phyloP scores from a whole-genome alignment of 2,329 filamentous ascomycete genomes.

The Nemania bipapillata region DNA sequence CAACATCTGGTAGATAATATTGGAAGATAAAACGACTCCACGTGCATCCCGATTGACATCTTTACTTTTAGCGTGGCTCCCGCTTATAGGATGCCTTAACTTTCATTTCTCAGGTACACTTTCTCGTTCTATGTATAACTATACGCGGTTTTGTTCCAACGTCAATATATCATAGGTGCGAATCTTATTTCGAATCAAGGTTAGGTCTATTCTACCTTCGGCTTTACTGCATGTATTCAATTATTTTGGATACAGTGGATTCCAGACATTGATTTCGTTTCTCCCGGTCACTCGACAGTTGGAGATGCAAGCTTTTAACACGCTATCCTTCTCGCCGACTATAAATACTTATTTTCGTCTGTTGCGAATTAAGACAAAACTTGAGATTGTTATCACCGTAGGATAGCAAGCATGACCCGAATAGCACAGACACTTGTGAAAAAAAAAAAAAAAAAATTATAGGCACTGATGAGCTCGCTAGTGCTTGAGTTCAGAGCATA shows the following conservation, averaged over 20 bases:
- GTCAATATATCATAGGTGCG: neutral
- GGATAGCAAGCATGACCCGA: neutral
- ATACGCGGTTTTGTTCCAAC: too few relatives aligned
- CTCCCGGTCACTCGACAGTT: too few relatives aligned
- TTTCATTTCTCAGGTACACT: neutral
- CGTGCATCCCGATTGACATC: neutral
- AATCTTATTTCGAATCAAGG: neutral
- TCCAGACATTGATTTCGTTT: too few relatives aligned
- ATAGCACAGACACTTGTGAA: neutral
- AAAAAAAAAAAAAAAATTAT: neutral
- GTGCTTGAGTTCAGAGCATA: neutral
- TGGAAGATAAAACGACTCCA: neutral
- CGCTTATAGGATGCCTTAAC: conserved; percentile 6
- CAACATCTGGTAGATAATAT: neutral
- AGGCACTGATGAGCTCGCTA: neutral
- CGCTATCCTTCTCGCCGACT: neutral
- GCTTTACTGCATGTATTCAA: too few relatives aligned
- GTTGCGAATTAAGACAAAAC: neutral
- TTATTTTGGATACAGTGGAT: too few relatives aligned
- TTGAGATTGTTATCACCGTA: neutral
- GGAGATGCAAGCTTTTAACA: neutral
- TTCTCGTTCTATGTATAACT: too few relatives aligned
- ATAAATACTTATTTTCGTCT: neutral
- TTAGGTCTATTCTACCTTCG: too few relatives aligned
- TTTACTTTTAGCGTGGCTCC: neutral